Conservation (phyloP, 441 rosid species). For the Populus hybrid region DNA sequence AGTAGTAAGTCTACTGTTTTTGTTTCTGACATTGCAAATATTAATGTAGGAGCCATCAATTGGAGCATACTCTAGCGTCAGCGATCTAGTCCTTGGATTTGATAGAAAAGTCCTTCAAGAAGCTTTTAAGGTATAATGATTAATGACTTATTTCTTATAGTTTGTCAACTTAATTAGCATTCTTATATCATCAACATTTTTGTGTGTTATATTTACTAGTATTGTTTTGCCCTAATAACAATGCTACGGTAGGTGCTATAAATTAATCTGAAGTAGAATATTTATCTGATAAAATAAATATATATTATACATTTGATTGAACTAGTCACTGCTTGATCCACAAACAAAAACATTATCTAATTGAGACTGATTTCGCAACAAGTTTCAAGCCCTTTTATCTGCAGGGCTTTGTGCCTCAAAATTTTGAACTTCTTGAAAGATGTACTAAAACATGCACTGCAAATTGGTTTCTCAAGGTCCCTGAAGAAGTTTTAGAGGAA, state of each 20-base stretch:
- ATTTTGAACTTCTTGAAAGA: not conserved
- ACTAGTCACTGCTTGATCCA: not conserved
- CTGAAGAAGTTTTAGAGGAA: conserved; percentile 52
- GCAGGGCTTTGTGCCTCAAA: not conserved
- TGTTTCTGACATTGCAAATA: not conserved
- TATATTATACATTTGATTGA: not conserved
- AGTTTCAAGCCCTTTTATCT: not conserved
- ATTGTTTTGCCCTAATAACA: no score
- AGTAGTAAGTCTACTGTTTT: not conserved
- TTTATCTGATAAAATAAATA: no score
- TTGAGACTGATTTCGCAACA: no score
- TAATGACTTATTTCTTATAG: not conserved
- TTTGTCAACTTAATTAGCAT: not conserved
- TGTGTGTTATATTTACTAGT: not conserved
- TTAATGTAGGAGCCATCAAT: conserved; percentile 53
- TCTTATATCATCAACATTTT: not conserved
- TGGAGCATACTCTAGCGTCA: conserved; percentile 73
- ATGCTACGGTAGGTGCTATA: no score
- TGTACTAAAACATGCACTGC: not conserved
- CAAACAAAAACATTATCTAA: no score
- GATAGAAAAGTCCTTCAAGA: conserved; percentile 51
- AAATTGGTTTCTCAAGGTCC: conserved; percentile 39
- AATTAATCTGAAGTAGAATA: not conserved
- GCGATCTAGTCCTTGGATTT: conserved; percentile 61
- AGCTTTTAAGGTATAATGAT: conserved; percentile 58